These are phyloP conservation scores for Colletotrichum cordylinicola DNA, from an alignment of 2,329 filamentous ascomycete species.

Conservation along the genomic window DNA sequence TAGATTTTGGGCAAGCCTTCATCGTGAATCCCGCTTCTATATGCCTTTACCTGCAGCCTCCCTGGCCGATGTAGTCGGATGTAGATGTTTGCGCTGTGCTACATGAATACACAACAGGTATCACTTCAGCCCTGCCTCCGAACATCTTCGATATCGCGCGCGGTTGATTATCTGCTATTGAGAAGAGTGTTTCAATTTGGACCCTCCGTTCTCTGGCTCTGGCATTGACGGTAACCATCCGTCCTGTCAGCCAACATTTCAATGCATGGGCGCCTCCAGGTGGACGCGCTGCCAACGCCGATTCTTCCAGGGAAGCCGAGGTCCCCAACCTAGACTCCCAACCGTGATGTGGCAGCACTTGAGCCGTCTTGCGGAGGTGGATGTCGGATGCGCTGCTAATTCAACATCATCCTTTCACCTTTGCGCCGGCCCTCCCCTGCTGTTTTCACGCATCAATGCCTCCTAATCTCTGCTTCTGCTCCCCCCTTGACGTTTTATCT, in stretches of 20 bases:
- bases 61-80: no score
- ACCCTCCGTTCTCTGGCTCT: background rate
- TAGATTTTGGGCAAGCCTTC: background rate
- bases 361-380: rapidly evolving
- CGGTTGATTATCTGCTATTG: background rate
- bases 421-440: background rate
- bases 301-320: background rate
- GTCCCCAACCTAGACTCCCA: background rate
- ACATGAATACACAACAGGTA: no score
- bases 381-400: background rate
- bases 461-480: background rate
- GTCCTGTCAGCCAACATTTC: background rate
- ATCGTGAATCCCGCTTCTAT: background rate
- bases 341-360: background rate
- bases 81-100: no score
- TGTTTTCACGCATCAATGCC: background rate
- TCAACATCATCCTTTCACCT: background rate
- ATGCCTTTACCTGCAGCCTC: no score
- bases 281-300: background rate
- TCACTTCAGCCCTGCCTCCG: background rate
- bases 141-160: background rate
- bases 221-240: background rate
- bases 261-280: background rate
- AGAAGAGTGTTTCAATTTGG: background rate
- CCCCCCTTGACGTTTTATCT: background rate